A percentile compares a stretch with the other conserved stretches of the same genome.
Evolutionary conservation across 192 early-diverging fungal genomes (phyloP).

Genomic region (Linnemannia schmuckeri): DNA sequence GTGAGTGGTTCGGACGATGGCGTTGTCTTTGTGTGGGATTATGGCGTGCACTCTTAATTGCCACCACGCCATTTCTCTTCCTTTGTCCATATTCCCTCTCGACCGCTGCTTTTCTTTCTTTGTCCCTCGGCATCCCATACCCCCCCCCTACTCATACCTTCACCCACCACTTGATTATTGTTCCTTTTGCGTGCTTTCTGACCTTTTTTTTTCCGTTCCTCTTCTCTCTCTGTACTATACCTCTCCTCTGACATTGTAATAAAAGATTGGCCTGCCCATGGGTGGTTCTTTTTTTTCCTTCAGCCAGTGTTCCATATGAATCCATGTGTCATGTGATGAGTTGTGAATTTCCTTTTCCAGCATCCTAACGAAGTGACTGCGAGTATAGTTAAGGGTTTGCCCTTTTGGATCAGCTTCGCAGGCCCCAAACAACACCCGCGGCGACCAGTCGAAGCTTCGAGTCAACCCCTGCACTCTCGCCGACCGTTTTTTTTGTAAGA

Average conservation of each 20-base stretch:
- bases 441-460: too few species aligned
- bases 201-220: neutral
- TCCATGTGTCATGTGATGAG: neutral
- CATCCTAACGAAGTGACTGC: neutral
- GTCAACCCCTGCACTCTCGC: too few species aligned
- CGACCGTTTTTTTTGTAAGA: too few species aligned
- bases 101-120: neutral
- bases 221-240: neutral
- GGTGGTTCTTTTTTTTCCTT: neutral
- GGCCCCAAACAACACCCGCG: conserved; percentile 1
- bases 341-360: neutral
- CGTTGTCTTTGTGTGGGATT: conserved; percentile 86
- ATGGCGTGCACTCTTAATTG: conserved; percentile 56
- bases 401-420: neutral
- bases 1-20: conserved; percentile 90
- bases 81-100: neutral
- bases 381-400: neutral
- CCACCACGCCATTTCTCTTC: neutral
- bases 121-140: neutral
- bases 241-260: neutral
- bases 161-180: neutral
- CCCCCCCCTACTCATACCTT: neutral
- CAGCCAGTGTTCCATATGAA: too few species aligned
- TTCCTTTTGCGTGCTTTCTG: neutral
- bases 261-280: neutral